Percentiles rank a stretch among this genome's conserved stretches.
These are phyloP conservation scores for Phytophthora nicotianae DNA, from an alignment of 352 stramenopile genomes.

Conservation along the genomic window DNA sequence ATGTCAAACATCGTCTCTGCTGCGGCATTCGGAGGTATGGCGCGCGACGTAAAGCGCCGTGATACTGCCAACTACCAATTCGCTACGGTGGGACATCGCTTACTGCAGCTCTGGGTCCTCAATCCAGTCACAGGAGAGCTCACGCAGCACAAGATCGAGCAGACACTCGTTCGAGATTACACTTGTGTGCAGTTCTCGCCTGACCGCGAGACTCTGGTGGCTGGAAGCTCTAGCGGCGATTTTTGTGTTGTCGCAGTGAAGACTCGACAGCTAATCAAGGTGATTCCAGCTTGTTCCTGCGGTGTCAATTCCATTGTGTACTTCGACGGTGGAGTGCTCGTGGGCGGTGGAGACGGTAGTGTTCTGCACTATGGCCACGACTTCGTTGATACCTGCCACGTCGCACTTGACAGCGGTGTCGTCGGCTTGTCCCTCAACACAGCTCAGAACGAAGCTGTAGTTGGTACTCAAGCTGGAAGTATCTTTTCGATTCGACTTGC, in stretches of 20 bases:
- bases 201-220: constrained; percentile 82
- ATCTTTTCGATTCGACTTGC: constrained; percentile 77
- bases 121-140: constrained; percentile 88
- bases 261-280: constrained; percentile 67
- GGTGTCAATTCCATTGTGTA: constrained; percentile 73
- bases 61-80: constrained; percentile 91
- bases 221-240: constrained; percentile 87
- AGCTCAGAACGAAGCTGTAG: constrained; percentile 68
- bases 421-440: constrained; percentile 62
- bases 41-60: constrained; percentile 90
- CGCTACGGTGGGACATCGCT: constrained; percentile 70
- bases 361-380: constrained; percentile 79
- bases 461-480: constrained; percentile 76
- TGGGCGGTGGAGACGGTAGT: constrained; percentile 88
- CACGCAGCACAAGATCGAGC: constrained; percentile 67
- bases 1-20: constrained; percentile 59
- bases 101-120: constrained; percentile 86
- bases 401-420: constrained; percentile 72
- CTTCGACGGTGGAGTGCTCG: constrained; percentile 50
- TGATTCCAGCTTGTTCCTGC: constrained; percentile 79
- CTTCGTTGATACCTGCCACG: constrained; percentile 74
- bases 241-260: constrained; percentile 86
- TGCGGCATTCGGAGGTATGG: constrained; percentile 85
- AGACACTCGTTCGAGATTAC: constrained; percentile 81
- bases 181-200: constrained; percentile 84